Evolutionary conservation across 2,329 filamentous ascomycete genomes (phyloP), one percentile per base, ranked within the genome.

Genomic region (Orbilia javanica): DNA sequence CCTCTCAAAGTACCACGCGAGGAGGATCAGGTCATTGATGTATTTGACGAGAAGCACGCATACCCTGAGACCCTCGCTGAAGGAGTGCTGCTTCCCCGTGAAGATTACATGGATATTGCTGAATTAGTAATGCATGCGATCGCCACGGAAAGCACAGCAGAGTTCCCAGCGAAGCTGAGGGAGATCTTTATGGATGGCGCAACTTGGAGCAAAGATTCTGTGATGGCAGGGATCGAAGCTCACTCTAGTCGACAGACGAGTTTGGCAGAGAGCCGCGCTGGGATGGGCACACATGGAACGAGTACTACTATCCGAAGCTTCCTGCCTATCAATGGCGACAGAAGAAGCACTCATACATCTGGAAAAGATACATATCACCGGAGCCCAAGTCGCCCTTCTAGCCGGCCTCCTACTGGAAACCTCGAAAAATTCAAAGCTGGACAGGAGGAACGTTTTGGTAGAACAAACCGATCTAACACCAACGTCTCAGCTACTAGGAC

Each of bases 131-230:
- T 80, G 29, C 42, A 81, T 39, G 44, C 83, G 70, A 82, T 82
- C 74, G 2, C 81, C 80, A 76, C 83, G 65, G 83, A 86, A 22
- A 82, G 82, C 3, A 86, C 87, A 39, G 84, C 85, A n/a, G 87
- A 90, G 72, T 85, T 97, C 1, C 92, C 93, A 0, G 83, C 86
- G 15, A 87, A 86, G 29, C 89, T 93, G 80, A 90, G 88, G 80
- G 92, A 96, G 79, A 88, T 93, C 80, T 92, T 97, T 88, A 85
- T 93, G 72, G 86, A 88, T 20, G 89, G 74, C 3, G 74, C 67
- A 6, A 71, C 92, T 57, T 97, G 95, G 95, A 91, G 90, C 44
- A 90, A 90, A 82, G 94, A 97, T 22, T 85, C 86, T 13, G 92
- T 92, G 34, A 85, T 96, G 65, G 88, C 90, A 10, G 87, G 89